A percentile compares a stretch with the other conserved stretches of the same genome.
Conservation (phyloP, 73 alveolate genomes). For the Blepharisma japonicum region DNA sequence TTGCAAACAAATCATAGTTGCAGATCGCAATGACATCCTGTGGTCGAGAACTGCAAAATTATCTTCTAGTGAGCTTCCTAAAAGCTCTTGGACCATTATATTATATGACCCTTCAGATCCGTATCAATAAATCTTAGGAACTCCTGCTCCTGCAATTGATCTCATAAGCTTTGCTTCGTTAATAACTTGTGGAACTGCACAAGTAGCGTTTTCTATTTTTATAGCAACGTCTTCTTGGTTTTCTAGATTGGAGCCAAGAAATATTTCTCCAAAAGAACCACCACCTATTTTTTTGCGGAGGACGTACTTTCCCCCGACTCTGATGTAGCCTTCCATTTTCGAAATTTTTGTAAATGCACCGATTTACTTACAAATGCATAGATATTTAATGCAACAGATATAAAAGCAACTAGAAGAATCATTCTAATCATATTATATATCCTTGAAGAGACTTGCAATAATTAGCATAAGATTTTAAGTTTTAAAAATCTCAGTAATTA, state of each 20-base stretch:
- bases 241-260: conserved; percentile 50
- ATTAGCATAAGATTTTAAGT: too few relatives aligned
- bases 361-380: too few relatives aligned
- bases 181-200: conserved; percentile 31
- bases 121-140: conserved; percentile 68
- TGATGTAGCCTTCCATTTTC: too few relatives aligned
- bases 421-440: too few relatives aligned
- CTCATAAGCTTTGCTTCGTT: conserved; percentile 47
- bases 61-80: conserved; percentile 73
- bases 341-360: too few relatives aligned
- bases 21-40: conserved; percentile 57
- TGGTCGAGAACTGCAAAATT: conserved; percentile 45
- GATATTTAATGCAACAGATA: too few relatives aligned
- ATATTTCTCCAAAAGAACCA: conserved; percentile 67
- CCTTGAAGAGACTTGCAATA: too few relatives aligned
- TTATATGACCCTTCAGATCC: conserved; percentile 77
- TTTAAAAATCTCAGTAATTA: too few relatives aligned
- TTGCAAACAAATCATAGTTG: conserved; percentile 66
- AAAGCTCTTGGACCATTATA: conserved; percentile 76
- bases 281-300: conserved; percentile 44
- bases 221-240: conserved; percentile 48
- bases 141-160: conserved; percentile 58
- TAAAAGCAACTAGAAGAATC: too few relatives aligned
- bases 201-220: conserved; percentile 39
- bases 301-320: conserved; percentile 21